Evolutionary conservation across 2,329 filamentous ascomycete genomes (phyloP), one percentile per base, ranked within the genome.

Genomic region (Periconia sp.): DNA sequence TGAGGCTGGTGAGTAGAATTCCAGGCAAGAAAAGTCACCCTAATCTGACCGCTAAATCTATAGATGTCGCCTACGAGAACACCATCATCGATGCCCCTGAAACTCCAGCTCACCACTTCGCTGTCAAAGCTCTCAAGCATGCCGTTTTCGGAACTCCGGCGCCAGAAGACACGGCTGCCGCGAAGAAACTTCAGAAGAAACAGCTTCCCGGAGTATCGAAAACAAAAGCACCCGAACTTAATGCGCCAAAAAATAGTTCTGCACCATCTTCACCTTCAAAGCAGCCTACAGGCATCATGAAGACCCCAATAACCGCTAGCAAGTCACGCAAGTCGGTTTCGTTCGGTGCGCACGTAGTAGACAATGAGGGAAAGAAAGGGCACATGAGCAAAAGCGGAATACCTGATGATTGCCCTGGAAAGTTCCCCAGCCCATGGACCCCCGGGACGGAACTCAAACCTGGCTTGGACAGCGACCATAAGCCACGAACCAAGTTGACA

Each of bases 71-170:
- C 18, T 66, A 69, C 53, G 68, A 76, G 43, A 74, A 73, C n/a
- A 75, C 73, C 41, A 72, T 76, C 54, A 65, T 81, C 54, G 84
- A 86, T 41, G 75, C 81, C 7, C 85, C 84, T 47, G 83, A 86
- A 59, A 88, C 86, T 1, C 85, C 86, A 9, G 85, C 85, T 45
- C 85, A 85, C 45, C 78, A 87, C 19, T 89, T 89, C 67, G 85
- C 85, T 17, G 81, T 86, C 52, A 85, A 85, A 63, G 86, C 86
- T 15, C 85, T 88, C 71, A 85, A 84, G 63, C 83, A 85, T 56
- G 82, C 84, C 42, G 72, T 88, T 52, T 87, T 86, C 71, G 85
- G 85, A 23, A 87, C 85, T 0, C 85, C 85, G 14, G 80, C 81
- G 19, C 79, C 79, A 11, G 75, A 79, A 41, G 77, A 82, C 30